A percentile compares a stretch with the other conserved stretches of the same genome.
These are phyloP conservation scores for Fusarium napiforme DNA, from an alignment of 2,329 filamentous ascomycete species.

Conservation along the genomic window DNA sequence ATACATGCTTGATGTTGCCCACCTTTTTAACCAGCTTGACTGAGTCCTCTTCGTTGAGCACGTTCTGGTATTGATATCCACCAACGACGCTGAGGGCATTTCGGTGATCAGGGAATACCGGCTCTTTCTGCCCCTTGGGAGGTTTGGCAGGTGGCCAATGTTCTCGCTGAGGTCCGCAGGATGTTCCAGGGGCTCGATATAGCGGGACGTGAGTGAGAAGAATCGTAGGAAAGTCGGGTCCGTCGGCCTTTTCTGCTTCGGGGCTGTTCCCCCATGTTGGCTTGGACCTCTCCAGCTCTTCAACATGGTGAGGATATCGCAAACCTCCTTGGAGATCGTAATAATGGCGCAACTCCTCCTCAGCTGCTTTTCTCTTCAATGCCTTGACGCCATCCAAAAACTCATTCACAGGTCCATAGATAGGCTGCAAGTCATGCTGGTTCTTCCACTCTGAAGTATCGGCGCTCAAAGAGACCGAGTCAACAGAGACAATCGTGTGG, in stretches of 20 bases:
- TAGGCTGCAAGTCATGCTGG: slow-evolving; percentile 63
- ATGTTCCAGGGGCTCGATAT: slow-evolving; percentile 82
- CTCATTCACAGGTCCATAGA: slow-evolving; percentile 80
- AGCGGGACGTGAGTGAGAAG: slow-evolving; percentile 92
- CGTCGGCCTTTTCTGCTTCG: slow-evolving; percentile 56
- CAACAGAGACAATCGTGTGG: slow-evolving; percentile 93
- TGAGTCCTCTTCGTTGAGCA: slow-evolving; percentile 81
- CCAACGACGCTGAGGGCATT: slow-evolving; percentile 81
- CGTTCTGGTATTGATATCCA: slow-evolving; percentile 98
- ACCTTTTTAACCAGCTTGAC: slow-evolving; percentile 79
- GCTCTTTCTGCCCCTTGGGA: slow-evolving; percentile 65
- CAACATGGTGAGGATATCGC: slow-evolving; percentile 67
- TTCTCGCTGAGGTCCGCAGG: slow-evolving; percentile 88
- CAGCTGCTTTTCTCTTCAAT: slow-evolving; percentile 74
- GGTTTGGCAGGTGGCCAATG: slow-evolving; percentile 78
- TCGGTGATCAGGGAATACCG: slow-evolving; percentile 70
- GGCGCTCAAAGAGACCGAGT: slow-evolving; percentile 88
- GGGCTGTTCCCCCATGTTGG: slow-evolving; percentile 29
- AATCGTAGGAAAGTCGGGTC: slow-evolving; percentile 81
- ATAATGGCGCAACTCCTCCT: slow-evolving; percentile 74
- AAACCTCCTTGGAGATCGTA: slow-evolving; percentile 68
- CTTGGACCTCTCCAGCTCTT: slow-evolving; percentile 65
- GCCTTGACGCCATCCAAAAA: slow-evolving; percentile 77
- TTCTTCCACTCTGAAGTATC: slow-evolving; percentile 63
- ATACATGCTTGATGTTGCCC: slow-evolving; percentile 85